Evolutionary conservation across 306 rosid species (phyloP), one percentile per base, ranked within the genome.

Genomic region (Hippophae gyantsensis): DNA sequence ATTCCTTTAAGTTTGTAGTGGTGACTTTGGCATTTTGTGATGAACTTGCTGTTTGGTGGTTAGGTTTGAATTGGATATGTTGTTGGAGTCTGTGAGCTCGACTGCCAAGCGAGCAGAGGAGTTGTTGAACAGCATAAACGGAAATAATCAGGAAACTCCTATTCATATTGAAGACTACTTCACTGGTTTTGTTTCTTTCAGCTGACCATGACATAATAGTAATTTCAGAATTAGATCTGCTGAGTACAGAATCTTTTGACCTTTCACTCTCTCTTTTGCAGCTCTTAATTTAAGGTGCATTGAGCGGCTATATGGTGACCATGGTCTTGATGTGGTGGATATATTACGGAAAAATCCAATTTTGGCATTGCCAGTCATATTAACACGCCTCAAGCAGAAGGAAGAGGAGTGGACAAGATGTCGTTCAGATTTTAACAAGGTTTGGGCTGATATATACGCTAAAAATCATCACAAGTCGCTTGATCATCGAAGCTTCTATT

Each of bases 21-120:
- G 42, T 26, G 46, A 7, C 32, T 13, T 13, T 42, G 61, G 50
- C 41, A 65, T 54, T 32, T 62, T 45, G 59, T 57, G 65, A 67
- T 54, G 41, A 54, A 55, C 54, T 67, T 67, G 25, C 63, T 65
- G 71, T 32, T 32, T 25, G 2, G 47, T 76, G 64, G 38, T 54
- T 74, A 93, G 99, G 82, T 93, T 88, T 88, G 99, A 93, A 78
- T 72, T 93, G 81, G 99, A 93, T 74, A 88, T 93, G 99, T 62
- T 93, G 75, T 74, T 93, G 65, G 99, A 93, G 73, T 93, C 99
- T 44, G 99, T 93, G 62, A 86, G 90, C 75, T 82, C 90, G 9
- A 83, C 99, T 27, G 76, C 84, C 59, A 93, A 86, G 79, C 83
- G 82, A 45, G 97, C 82, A 23, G 99, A 88, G 68, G 99, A 93